A percentile compares a stretch with the other conserved stretches of the same genome.
Conservation (phyloP, 2,329 filamentous ascomycete genomes). For the Podosphaera leucotricha region DNA sequence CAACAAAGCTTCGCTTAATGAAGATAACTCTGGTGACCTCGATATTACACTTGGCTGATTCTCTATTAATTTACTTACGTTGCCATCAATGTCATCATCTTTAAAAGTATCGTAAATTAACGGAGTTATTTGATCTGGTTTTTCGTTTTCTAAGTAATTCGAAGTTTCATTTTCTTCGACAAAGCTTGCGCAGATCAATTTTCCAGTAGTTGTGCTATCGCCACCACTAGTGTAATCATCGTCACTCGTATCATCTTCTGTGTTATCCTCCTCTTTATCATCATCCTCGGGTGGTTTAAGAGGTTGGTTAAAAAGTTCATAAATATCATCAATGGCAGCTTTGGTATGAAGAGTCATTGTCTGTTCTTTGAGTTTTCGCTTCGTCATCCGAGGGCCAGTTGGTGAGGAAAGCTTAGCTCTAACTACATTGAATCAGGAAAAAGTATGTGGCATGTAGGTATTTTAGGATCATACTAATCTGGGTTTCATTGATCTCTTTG, state of each 20-base stretch:
- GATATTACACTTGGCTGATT: constrained; percentile 24
- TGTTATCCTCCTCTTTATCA: constrained; percentile 15
- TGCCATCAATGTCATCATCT: constrained; percentile 11
- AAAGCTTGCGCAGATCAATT: constrained; percentile 40
- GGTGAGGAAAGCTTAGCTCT: constrained; percentile 86
- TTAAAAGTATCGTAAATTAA: constrained; percentile 20
- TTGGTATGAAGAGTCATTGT: constrained; percentile 96
- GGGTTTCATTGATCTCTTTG: constrained; percentile 72
- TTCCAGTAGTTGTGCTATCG: constrained; percentile 62
- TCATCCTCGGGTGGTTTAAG: constrained; percentile 21
- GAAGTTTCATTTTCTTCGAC: constrained; percentile 35
- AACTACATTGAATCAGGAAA: constrained; percentile 29
- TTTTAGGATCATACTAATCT: constrained; percentile 47
- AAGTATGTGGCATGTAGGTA: background rate
- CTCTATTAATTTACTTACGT: constrained; percentile 17
- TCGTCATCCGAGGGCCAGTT: constrained; percentile 60
- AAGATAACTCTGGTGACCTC: constrained; percentile 17
- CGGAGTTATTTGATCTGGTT: constrained; percentile 18
- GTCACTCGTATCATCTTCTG: constrained; percentile 37
- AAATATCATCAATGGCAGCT: constrained; percentile 91
- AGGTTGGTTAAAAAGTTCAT: constrained; percentile 87
- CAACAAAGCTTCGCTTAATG: constrained; percentile 33
- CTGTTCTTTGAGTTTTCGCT: constrained; percentile 47
- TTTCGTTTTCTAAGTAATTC: constrained; percentile 32
- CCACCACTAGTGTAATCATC: constrained; percentile 62